Base-by-base conservation (phyloP, 345 rosid species). In the Iberis pinnata region DNA sequence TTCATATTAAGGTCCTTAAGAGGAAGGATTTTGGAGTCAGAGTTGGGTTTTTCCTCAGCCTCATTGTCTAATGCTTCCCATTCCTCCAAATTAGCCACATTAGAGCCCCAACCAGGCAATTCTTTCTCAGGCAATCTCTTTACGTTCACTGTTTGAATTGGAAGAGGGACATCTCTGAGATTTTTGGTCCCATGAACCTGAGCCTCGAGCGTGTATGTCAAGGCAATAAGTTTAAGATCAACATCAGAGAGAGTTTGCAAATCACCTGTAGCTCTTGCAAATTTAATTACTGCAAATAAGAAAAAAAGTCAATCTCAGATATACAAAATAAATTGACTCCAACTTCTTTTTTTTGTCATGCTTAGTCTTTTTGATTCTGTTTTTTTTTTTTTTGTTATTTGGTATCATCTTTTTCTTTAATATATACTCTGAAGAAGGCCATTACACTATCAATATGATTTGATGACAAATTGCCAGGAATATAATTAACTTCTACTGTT, bases 91-190 rank as follows among this genome's bases (percentile, higher is more conserved):
- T 92, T 85, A 65, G 94, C 71, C 36, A 92, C 97, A 77, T 88
- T 92, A 7, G 80, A 70, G 8, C 97, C 97, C 98, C 98, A 92
- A 18, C 96, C 97, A 36, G 95, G 95, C 76, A 86, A 36, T 0
- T 85, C 95, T 75, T 80, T 83, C 66, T 83, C 97, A 2, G 90
- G 94, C 54, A 88, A 72, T 63, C 94, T 85, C 82, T 71, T 85
- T 18, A 85, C 84, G 15, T 68, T 77, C 49, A 92, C 80, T 0
- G 84, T 70, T 43, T 83, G 89, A 20, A 88, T 76, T 26, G 94
- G 94, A 4, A 85, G 90, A 31, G 98, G 97, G 1, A 58, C 79
- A 37, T 83, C 86, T 69, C 88, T 83, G 5, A 92, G 53, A 72
- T 83, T 77, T 31, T 61, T 64, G 4, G 78, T 80, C 7, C 98